These are phyloP conservation scores for Ophiostoma pallidulum DNA, from an alignment of 2,329 filamentous ascomycete genomes.

Conservation along the genomic window DNA sequence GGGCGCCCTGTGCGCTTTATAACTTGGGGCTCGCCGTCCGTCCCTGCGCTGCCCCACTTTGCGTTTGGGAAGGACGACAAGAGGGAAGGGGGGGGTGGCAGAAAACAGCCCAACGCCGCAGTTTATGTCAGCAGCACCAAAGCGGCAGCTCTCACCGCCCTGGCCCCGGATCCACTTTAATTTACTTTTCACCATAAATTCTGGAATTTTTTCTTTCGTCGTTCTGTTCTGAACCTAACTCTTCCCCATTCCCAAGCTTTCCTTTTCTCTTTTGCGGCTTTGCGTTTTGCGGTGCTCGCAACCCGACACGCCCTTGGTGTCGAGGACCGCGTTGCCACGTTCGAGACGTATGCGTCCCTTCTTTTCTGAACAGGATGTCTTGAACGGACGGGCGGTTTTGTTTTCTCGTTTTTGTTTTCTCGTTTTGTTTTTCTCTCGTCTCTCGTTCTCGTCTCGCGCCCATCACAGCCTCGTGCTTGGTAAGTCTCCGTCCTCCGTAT, in stretches of 20 bases:
- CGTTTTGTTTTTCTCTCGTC: not conserved
- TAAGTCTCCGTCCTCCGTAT: not conserved
- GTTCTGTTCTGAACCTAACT: not conserved
- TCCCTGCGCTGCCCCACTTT: too few species aligned
- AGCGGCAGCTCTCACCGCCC: constrained; percentile 1
- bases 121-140: not conserved
- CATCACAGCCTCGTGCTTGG: too few species aligned
- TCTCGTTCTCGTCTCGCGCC: too few species aligned
- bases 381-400: not conserved
- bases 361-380: not conserved
- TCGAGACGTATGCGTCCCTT: not conserved
- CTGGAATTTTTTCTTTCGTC: not conserved
- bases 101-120: too few species aligned
- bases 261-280: not conserved
- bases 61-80: too few species aligned
- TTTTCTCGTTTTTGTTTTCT: not conserved
- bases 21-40: too few species aligned
- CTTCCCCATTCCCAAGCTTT: too few species aligned
- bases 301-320: too few species aligned
- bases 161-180: not conserved
- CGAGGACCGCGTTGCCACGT: too few species aligned
- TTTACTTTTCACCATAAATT: not conserved
- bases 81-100: not conserved
- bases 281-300: too few species aligned
- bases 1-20: too few species aligned